Base-by-base conservation (phyloP, 2,329 filamentous ascomycete genomes). In the Alternaria hordeiaustralica region DNA sequence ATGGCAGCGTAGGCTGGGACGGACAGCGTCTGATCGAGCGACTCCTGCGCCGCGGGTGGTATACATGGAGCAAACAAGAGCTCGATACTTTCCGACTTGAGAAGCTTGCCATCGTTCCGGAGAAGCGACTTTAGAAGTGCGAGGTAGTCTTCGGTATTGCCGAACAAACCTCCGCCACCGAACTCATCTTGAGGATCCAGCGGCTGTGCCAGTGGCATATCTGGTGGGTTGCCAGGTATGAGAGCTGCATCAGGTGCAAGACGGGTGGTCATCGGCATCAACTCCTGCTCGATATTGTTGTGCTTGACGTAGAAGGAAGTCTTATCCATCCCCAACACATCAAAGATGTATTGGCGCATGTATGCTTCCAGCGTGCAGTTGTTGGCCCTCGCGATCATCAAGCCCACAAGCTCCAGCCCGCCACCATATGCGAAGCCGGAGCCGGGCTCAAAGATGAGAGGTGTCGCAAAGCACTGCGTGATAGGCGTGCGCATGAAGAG, bases 371-470 rank as follows among this genome's bases (percentile, higher is more conserved):
- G 51, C 3, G 59, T 69, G 30, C 62, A 63, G 3, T 61, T 50
- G 43, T 71, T 70, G 5, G 72, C 65, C 46, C 71, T 65, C 46
- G 71, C 73, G 7, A 75, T 55, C 68, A 75, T 71, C 36, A 73
- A 54, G 4, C 73, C 74, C 2, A 62, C 72, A 51, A 74, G 65
- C 44, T 75, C 73, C 30, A 72, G 58, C 18, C 73, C 62, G 53
- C 58, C 49, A 2, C 71, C 72, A 43, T 77, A 76, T 1, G 64
- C 56, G 55, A 62, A 75, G 0, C 49, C 60, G n/a, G 62, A 66
- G 18, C 73, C 72, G 1, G 74, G 73, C 53, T 76, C 74, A 55
- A 71, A 76, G n/a, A 75, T 9, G 10, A 76, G 65, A 6, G 72
- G 73, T 11, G 60, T 59, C 4, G 41, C 45, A 45, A 65, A 70